A percentile compares a stretch with the other conserved stretches of the same genome.
phyloP scores from a whole-genome alignment of 495 filamentous ascomycete genomes.

The Letharia columbiana region DNA sequence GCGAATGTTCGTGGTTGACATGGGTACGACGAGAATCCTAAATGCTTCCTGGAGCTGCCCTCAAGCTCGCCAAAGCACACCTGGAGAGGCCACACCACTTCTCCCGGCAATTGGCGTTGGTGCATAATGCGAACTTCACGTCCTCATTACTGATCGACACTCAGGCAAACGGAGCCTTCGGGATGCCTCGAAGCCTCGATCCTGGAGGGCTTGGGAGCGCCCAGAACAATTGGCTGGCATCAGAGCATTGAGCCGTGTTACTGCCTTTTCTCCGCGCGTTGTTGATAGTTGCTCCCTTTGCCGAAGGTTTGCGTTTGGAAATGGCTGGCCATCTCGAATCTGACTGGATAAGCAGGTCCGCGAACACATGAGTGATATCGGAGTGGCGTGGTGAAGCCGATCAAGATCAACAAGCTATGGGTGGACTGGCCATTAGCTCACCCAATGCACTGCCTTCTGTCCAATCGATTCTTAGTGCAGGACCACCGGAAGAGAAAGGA shows the following conservation, averaged over 20 bases:
- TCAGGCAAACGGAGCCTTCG: constrained; percentile 1
- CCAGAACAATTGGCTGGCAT: constrained; percentile 2
- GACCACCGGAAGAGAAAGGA: constrained; percentile 10
- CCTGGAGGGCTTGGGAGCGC: neutral
- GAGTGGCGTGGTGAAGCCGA: constrained; percentile 6
- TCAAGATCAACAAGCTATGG: constrained; percentile 10
- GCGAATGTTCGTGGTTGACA: constrained; percentile 5
- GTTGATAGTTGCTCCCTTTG: neutral
- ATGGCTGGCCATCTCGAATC: neutral
- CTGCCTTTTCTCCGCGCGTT: neutral
- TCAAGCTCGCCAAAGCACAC: constrained; percentile 6
- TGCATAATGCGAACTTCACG: neutral
- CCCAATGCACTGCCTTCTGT: constrained; percentile 12
- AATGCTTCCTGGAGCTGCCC: neutral
- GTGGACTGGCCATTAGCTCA: neutral
- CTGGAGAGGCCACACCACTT: neutral
- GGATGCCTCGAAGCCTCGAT: constrained; percentile 7
- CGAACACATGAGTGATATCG: neutral
- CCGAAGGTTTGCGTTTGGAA: constrained; percentile 1
- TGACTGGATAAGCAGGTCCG: neutral
- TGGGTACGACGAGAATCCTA: constrained; percentile 12
- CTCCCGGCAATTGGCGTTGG: neutral
- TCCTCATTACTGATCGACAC: constrained; percentile 9
- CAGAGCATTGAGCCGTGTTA: neutral
- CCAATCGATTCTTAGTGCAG: constrained; percentile 13